Evolutionary conservation across 345 rosid genomes (phyloP), one percentile per base, ranked within the genome.

Genomic region (Trapa incisa): DNA sequence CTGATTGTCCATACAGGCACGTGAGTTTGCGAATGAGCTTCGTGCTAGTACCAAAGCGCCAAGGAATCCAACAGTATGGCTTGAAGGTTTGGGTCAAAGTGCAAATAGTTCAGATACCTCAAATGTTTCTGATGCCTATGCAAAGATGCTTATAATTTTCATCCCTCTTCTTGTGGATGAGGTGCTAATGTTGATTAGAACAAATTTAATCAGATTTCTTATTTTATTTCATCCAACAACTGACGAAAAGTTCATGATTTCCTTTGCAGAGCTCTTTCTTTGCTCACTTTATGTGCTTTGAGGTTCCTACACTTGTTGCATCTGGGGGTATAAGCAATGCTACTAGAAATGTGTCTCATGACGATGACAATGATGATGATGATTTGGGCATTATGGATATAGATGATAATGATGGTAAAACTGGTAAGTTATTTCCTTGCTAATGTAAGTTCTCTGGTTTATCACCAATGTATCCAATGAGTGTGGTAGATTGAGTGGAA

Each of bases 221-320:
- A 43, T 61, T 45, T 76, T 71, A 17, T 14, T 37, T 17, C 29
- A 67, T 72, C 11, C 50, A 41, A 66, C 56, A 13, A 70, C 48
- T 70, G 29, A 43, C 70, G 68, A 45, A 71, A 73, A 37, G 22
- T 50, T 33, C 67, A 37, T 78, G 76, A 66, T 70, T 79, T 76
- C 74, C 72, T 62, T 74, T 66, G 85, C 89, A 95, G 99, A 95
- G 99, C 80, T 91, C 97, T 57, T 95, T 95, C 77, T 95, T 95
- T 78, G 99, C 99, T 45, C 99, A 91, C 79, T 91, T 95, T 79
- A 87, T 95, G 99, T 95, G 99, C 89, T 95, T 91, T 73, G 96
- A 95, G 80, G 96, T 95, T 70, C 96, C 97, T 70, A 86, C 96
- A 37, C 96, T 95, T 78, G 92, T 81, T 74, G 96, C 97, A 42